Evolutionary conservation across 2,329 filamentous ascomycete genomes (phyloP).

Genomic region (Aphanoascus verrucosus): DNA sequence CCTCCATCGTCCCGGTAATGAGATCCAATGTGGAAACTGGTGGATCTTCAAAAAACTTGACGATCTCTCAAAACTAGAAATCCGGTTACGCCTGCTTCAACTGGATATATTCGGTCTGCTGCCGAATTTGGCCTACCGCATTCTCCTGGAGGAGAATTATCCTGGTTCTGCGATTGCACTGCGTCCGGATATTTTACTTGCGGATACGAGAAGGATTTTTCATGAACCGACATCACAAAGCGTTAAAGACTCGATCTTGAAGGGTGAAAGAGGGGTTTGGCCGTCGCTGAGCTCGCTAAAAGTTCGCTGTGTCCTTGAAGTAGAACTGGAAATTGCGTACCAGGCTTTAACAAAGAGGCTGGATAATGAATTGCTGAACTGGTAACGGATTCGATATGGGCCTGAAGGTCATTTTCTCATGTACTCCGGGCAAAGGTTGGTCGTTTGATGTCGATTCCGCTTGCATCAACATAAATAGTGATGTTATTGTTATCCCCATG

Average conservation of each 20-base stretch:
- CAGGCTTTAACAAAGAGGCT: conserved; percentile 50
- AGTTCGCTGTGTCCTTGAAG: conserved; percentile 73
- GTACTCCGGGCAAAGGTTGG: background rate
- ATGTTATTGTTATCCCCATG: no score
- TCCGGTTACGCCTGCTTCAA: conserved; percentile 70
- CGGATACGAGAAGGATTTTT: conserved; percentile 68
- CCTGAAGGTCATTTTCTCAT: background rate
- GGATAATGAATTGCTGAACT: conserved; percentile 6
- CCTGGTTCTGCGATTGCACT: conserved; percentile 69
- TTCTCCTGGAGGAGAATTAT: conserved; percentile 72
- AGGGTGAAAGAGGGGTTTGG: conserved; percentile 83
- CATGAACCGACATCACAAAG: conserved; percentile 61
- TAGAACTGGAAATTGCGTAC: conserved; percentile 77
- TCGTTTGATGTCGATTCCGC: background rate
- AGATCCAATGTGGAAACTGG: conserved; percentile 44
- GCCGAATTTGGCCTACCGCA: conserved; percentile 57
- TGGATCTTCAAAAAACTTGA: conserved; percentile 47
- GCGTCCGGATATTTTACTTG: conserved; percentile 63
- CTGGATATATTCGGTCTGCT: conserved; percentile 67
- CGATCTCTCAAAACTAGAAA: conserved; percentile 61
- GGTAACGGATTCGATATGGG: background rate
- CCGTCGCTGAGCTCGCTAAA: conserved; percentile 73
- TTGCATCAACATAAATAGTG: background rate
- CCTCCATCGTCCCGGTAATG: conserved; percentile 57
- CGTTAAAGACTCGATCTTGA: conserved; percentile 72